These are phyloP conservation scores for Niveomyces coronatus DNA, from an alignment of 2,329 filamentous ascomycete genomes.

Conservation along the genomic window DNA sequence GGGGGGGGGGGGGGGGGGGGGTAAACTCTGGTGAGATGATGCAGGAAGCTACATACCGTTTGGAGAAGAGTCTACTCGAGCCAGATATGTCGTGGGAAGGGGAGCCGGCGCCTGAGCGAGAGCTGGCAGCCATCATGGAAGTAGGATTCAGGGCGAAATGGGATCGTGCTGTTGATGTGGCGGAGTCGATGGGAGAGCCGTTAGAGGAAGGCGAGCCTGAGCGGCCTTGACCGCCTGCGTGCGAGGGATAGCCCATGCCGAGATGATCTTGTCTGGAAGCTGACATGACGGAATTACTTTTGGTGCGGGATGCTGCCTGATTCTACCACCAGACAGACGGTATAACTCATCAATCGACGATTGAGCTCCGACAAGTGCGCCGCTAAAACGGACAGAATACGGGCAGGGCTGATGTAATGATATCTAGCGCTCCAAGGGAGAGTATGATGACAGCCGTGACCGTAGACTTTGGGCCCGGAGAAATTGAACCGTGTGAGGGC, in stretches of 20 bases:
- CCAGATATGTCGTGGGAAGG: conserved; percentile 82
- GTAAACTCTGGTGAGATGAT: conserved; percentile 1
- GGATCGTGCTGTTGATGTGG: conserved; percentile 54
- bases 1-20: conserved; percentile 10
- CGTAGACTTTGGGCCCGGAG: too few relatives aligned
- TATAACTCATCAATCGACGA: neutral
- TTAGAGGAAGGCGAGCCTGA: conserved; percentile 72
- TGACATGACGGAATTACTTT: conserved; percentile 68
- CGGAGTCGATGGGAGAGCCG: conserved; percentile 69
- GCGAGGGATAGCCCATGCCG: conserved; percentile 70
- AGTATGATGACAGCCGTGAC: too few relatives aligned
- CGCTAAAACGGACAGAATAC: too few relatives aligned
- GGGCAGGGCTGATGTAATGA: too few relatives aligned
- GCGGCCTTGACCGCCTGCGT: conserved; percentile 50
- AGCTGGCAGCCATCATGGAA: conserved; percentile 47
- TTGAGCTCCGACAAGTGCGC: neutral
- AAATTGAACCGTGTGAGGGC: too few relatives aligned
- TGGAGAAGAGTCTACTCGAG: conserved; percentile 71
- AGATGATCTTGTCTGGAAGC: conserved; percentile 78
- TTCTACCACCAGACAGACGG: neutral
- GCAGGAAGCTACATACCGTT: conserved; percentile 59
- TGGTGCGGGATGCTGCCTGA: too few relatives aligned
- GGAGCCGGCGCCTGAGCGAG: conserved; percentile 83
- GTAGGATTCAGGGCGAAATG: conserved; percentile 57
- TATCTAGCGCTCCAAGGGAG: too few relatives aligned